Base-by-base conservation (phyloP, 208 protist genomes). In the Crithidia acanthocephali region DNA sequence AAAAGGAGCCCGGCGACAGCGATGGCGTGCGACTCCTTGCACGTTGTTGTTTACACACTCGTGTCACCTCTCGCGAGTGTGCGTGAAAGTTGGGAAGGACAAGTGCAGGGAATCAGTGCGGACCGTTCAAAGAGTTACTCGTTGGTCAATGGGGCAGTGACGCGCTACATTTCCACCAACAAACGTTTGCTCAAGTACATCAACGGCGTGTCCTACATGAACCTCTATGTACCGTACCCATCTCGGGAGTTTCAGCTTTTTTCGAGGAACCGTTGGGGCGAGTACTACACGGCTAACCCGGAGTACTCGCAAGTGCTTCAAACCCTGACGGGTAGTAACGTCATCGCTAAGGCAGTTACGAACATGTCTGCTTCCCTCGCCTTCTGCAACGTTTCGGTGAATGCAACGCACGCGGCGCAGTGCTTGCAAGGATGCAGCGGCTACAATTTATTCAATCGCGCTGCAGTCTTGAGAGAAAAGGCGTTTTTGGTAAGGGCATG, bases 161-260 rank as follows among this genome's bases (percentile, higher is more conserved):
- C 56, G 2, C 72, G 72, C 33, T 78, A 71, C 50, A 25, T 78
- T 42, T 52, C 50, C 2, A 78, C 72, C 16, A 61, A 55, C 32
- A 28, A 40, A 47, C 47, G 53, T 5, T 2, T 42, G 0, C n/a
- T 65, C 13, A 65, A 45, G 58, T 48, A 68, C n/a, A 16, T 72
- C 5, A 22, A 51, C 16, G 47, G 18, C 13, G 72, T 78, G 23
- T 6, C 27, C 1, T 60, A 68, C 33, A 18, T 32, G 2, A 35
- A 62, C 33, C 40, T 47, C 9, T 44, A 48, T 8, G 47, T 51
- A 2, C n/a, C 47, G 33, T 15, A 42, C 16, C 72, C 72, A 0
- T 47, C 63, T 18, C 62, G 55, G 37, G 18, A 50, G 40, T 71
- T 71, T 28, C 18, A 28, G 0, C 11, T 11, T 40, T 13, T 30